Evolutionary conservation across 371 early-diverging fungal species (phyloP), one percentile per base, ranked within the genome.

Genomic region (Funneliformis caledonium): DNA sequence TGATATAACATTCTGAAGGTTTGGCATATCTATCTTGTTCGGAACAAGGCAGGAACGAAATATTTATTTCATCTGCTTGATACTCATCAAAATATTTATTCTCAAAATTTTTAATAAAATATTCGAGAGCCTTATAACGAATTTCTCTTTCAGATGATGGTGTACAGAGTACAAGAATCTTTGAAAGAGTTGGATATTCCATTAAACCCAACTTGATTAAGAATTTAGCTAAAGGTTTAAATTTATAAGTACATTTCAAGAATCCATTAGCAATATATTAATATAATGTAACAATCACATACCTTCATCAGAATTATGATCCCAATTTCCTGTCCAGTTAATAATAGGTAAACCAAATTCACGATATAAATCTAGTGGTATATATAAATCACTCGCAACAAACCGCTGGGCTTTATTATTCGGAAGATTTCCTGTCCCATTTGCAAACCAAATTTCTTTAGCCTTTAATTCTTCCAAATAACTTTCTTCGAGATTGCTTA

Each of bases 241-340:
- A 31, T 42, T 19, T 69, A 62, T 31, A 62, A 22, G 31, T 62
- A 26, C 8, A n/a, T 14, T n/a, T n/a, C 3, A 33, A 14, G 7
- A 4, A 43, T 42, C 7, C 14, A 47, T 9, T 14, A 56, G 16
- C 37, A 45, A 61, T 52, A 45, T 52, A 16, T 7, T 50, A 72
- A 12, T 43, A 80, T 5, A 72, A 70, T 69, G 37, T 61, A 10
- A 33, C 60, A 72, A 80, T 48, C 7, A 22, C 26, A 0, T 82
- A 88, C 89, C 88, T 84, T 88, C 87, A 56, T 86, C 82, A 7
- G 83, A 78, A n/a, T 81, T 31, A 37, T 37, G 31, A 64, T 81
- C 83, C 93, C 92, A 93, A 31, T 88, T 87, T 33, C 82, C 85
- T 31, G 87, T 87, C 96, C 96, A 95, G 60, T 88, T 85, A 31